Conservation (phyloP, 1,284 basidiomycete species). For the Sporisorium sorghi region DNA sequence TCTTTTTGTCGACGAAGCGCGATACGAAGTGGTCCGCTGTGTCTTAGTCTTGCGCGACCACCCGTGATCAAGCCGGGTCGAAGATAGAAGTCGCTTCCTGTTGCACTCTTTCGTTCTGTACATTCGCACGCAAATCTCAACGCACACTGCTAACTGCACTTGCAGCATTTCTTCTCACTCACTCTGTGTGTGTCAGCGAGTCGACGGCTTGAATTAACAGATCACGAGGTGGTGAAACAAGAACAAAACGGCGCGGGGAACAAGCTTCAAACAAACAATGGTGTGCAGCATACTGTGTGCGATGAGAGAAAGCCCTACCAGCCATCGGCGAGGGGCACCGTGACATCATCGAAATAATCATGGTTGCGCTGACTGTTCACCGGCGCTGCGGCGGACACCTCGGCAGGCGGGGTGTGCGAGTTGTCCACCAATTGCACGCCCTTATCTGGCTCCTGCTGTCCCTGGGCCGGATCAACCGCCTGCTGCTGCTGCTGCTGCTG, state of each 20-base stretch:
- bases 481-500: not conserved
- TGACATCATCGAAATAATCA: constrained; percentile 28
- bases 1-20: constrained; percentile 76
- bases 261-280: not conserved
- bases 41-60: too few relatives aligned
- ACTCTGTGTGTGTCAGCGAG: not conserved
- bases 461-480: not conserved
- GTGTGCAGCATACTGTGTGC: not conserved
- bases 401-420: too few relatives aligned
- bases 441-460: constrained; percentile 7
- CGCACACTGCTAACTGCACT: not conserved
- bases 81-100: too few relatives aligned
- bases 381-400: too few relatives aligned
- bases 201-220: not conserved
- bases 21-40: constrained; percentile 74
- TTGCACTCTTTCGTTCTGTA: not conserved
- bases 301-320: not conserved
- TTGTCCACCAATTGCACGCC: too few relatives aligned
- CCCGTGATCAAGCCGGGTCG: too few relatives aligned
- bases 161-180: not conserved
- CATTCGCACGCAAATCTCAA: constrained; percentile 1
- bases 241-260: not conserved
- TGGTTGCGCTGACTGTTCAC: not conserved
- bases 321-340: constrained; percentile 7
- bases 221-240: not conserved